phyloP scores from a whole-genome alignment of 2,329 filamentous ascomycete genomes.

The Arthroderma sp. region DNA sequence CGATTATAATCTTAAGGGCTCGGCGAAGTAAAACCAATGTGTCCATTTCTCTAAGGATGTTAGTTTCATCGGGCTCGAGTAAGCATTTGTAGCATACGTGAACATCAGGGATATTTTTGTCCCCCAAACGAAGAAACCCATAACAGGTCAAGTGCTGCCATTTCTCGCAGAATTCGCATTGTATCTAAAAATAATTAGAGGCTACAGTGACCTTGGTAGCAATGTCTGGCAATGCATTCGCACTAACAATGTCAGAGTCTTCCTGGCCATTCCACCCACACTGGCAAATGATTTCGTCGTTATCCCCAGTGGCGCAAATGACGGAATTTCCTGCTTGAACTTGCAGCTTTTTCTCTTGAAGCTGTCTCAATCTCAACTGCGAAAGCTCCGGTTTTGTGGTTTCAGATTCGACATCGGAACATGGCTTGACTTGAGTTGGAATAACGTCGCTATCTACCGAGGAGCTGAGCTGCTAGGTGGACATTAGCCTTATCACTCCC shows the following conservation, averaged over 20 bases:
- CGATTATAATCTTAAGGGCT: constrained; percentile 17
- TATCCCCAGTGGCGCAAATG: background rate
- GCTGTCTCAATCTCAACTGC: constrained; percentile 10
- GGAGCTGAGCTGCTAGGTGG: background rate
- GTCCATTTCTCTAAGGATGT: constrained; percentile 17
- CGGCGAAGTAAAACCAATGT: constrained; percentile 18
- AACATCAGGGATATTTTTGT: constrained; percentile 26
- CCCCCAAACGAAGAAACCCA: constrained; percentile 26
- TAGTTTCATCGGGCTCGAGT: constrained; percentile 18
- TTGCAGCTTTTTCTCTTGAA: constrained; percentile 8
- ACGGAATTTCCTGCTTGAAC: background rate
- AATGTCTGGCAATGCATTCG: too few species aligned
- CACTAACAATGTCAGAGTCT: constrained; percentile 26
- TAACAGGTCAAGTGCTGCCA: constrained; percentile 37
- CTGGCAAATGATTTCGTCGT: constrained; percentile 23
- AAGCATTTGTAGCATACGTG: constrained; percentile 37
- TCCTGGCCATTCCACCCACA: constrained; percentile 24
- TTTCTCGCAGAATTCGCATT: constrained; percentile 32
- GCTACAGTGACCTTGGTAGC: too few species aligned
- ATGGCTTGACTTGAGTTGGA: constrained; percentile 17
- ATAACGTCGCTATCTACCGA: constrained; percentile 14
- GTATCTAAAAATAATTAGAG: constrained; percentile 19
- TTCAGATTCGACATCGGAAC: constrained; percentile 3
- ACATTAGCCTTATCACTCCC: background rate
- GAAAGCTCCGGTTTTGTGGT: constrained; percentile 10